Evolutionary conservation across 768 basidiomycete species (phyloP).

Genomic region (Mycena leptocephala): DNA sequence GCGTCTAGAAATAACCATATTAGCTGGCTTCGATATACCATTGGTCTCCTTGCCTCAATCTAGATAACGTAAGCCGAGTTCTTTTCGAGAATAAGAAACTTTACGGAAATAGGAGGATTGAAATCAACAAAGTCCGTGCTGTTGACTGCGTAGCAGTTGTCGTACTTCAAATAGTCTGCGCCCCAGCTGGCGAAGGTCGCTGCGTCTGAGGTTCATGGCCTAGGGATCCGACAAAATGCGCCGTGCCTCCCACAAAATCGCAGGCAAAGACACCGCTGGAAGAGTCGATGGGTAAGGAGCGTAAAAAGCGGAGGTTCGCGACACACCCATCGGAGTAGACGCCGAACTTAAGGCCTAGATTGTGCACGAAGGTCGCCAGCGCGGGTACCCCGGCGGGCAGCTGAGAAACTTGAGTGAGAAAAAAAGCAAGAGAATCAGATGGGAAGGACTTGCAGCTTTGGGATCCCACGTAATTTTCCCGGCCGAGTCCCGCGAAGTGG

Average conservation of each 20-base stretch:
- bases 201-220: conserved; percentile 66
- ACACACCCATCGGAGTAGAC: conserved; percentile 60
- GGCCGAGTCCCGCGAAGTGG: conserved; percentile 54
- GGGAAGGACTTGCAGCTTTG: conserved; percentile 35
- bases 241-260: conserved; percentile 62
- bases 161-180: conserved; percentile 64
- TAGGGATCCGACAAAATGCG: conserved; percentile 62
- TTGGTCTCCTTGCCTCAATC: conserved; percentile 51
- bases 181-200: conserved; percentile 66
- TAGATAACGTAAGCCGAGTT: conserved; percentile 29
- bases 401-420: background rate
- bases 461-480: conserved; percentile 64
- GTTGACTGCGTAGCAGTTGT: conserved; percentile 67
- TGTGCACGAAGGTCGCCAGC: conserved; percentile 55
- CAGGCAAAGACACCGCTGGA: conserved; percentile 62
- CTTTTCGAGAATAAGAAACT: conserved; percentile 14
- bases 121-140: conserved; percentile 63
- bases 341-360: conserved; percentile 68
- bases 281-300: background rate
- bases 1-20: conserved; percentile 46
- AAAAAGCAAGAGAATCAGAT: background rate
- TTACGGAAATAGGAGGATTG: conserved; percentile 59
- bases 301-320: background rate
- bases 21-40: background rate
- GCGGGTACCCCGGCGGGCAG: conserved; percentile 58